Base-by-base conservation (phyloP, 2,329 filamentous ascomycete genomes). In the Epichloe sp. region DNA sequence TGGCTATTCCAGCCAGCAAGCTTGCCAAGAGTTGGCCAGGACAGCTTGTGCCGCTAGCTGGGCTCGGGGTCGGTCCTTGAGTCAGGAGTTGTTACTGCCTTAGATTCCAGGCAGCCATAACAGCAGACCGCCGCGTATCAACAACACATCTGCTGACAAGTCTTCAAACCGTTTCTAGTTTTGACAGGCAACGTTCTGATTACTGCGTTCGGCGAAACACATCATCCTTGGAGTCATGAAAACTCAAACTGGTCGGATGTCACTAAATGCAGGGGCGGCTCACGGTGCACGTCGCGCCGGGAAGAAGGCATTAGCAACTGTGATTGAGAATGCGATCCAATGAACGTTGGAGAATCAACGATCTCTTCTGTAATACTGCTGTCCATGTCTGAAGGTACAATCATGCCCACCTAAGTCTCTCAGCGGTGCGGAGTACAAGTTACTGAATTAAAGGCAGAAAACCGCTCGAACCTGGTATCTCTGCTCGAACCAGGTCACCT, bases 1-100 rank as follows among this genome's bases (percentile, higher is more conserved):
- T 48, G 50, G 50, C 41, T 37, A 26, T 35, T 44, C 38, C 40
- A 34, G 44, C 49, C 44, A n/a, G 42, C 26, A 12, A 49, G 42
- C 47, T 49, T 45, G 46, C n/a, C 23, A 8, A 35, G 23, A 19
- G 17, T 17, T 41, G 47, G 43, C 41, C n/a, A 47, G 38, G 44
- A 47, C 44, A 38, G 47, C 42, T 38, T 10, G 19, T 48, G 50
- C 41, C n/a, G 26, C 26, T 31, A 10, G 26, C 26, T 31, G 26
- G 26, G 26, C 26, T 31, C 8, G 26, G 26, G 26, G 26, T 31
- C 26, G 23, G 26, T 31, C 7, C 7, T 17, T 42, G 41, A 31
- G 48, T 44, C 31, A 19, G 17, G 34, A 8, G 3, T 23, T 26
- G 35, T 19, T 8, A 45, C 23, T 48, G 50, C 50, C 50, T 51